Base-by-base conservation (phyloP, 23 red algal genomes). In the Agarophyton chilense region DNA sequence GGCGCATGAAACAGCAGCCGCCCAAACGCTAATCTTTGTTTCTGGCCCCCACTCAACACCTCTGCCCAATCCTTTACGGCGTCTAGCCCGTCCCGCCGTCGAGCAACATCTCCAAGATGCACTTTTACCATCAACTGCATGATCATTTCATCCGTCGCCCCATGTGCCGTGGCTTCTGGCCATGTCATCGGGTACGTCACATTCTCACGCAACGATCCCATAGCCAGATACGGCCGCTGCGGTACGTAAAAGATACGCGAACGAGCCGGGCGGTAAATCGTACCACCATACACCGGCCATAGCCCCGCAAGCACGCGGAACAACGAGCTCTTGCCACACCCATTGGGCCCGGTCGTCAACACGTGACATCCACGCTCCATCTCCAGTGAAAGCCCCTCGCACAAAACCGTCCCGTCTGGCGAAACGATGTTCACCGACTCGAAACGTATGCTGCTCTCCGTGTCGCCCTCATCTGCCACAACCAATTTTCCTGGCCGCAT, bases 261-360 rank as follows among this genome's bases (percentile, higher is more conserved):
- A 14, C 82, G 41, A 10, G 90, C 70, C 39, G 96, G 96, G 1
- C 96, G 93, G 65, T 88, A 87, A 2, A 98, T 54, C 10, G 92
- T 95, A 42, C 94, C 94, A n/a, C 93, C 92, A 86, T 95, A 98
- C 32, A 98, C 75, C 49, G 96, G 96, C 96, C 96, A 98, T 11
- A 98, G 32, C 33, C 96, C 96, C 43, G 92, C 93, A 52, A 95
- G 60, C 35, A 98, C 96, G 66, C 96, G 87, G 79, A 98, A 98
- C 41, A 95, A 72, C 25, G 93, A 95, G n/a, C 79, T 88, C 70
- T 98, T 98, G 22, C 94, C 94, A 65, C 85, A 92, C 39, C 95
- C 95, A 78, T 98, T 98, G 5, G 96, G 96, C 28, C 96, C 96
- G 11, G 96, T 94, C 35, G 93, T 90, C 46, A 98, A 75, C 33